A percentile compares a stretch with the other conserved stretches of the same genome.
These are phyloP conservation scores for Vanrija sp. DNA, from an alignment of 1,284 basidiomycete species.

Conservation along the genomic window DNA sequence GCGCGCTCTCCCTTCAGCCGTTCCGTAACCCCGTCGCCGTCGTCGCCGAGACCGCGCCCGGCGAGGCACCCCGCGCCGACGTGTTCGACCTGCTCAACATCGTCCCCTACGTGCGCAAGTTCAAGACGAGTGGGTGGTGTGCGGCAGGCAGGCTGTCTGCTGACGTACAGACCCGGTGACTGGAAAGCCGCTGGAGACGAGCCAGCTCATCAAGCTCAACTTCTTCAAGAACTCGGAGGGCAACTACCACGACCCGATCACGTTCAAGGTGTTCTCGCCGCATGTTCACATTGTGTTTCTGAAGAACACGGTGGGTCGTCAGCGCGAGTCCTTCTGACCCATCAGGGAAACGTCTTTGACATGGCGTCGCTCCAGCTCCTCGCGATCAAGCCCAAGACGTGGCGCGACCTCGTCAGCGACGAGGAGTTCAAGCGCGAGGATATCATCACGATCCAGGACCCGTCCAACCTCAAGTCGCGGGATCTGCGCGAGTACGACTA, in stretches of 20 bases:
- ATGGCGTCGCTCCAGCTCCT: slow-evolving; percentile 51
- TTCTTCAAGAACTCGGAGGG: slow-evolving; percentile 69
- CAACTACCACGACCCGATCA: slow-evolving; percentile 83
- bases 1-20: slow-evolving; percentile 85
- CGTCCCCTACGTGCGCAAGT: slow-evolving; percentile 76
- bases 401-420: slow-evolving; percentile 80
- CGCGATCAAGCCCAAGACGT: slow-evolving; percentile 67
- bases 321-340: neutral
- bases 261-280: slow-evolving; percentile 86
- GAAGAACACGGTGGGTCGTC: slow-evolving; percentile 59
- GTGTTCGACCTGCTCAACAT: slow-evolving; percentile 82
- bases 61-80: slow-evolving; percentile 45
- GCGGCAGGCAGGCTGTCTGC: neutral
- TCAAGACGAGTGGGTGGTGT: slow-evolving; percentile 59
- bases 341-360: slow-evolving; percentile 53
- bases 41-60: slow-evolving; percentile 41
- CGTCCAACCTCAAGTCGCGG: slow-evolving; percentile 45
- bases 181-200: slow-evolving; percentile 69
- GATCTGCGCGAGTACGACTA: slow-evolving; percentile 50
- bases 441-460: slow-evolving; percentile 77
- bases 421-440: slow-evolving; percentile 82
- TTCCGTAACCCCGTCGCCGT: slow-evolving; percentile 87
- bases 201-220: slow-evolving; percentile 80
- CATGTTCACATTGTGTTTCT: slow-evolving; percentile 88
- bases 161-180: slow-evolving; percentile 70